Evolutionary conservation across 2,329 filamentous ascomycete species (phyloP).

Genomic region (Westerdykella sp.): DNA sequence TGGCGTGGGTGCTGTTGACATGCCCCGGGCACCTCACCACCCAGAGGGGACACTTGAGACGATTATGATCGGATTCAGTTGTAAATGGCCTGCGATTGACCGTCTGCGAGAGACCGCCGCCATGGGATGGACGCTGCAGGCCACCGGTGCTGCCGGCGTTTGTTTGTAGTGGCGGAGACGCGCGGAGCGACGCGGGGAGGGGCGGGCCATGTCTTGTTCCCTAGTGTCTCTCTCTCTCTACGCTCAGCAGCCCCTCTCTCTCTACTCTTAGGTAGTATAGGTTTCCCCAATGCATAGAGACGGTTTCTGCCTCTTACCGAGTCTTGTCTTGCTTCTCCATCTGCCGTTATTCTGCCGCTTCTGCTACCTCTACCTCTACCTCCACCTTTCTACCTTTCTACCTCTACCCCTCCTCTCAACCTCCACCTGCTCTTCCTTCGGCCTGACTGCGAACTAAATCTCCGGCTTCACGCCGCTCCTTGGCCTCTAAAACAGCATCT

Average conservation of each 20-base stretch:
- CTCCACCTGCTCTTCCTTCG: slow-evolving; percentile 1
- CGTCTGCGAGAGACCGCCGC: background rate
- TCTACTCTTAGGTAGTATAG: no score
- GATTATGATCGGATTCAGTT: slow-evolving; percentile 42
- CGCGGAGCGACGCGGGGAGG: no score
- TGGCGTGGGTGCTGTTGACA: slow-evolving; percentile 46
- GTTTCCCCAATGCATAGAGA: background rate
- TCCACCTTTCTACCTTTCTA: background rate
- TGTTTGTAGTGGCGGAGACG: no score
- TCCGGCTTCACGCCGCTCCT: no score
- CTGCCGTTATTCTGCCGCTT: background rate
- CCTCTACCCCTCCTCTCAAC: background rate
- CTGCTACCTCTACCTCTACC: background rate
- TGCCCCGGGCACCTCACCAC: slow-evolving; percentile 45
- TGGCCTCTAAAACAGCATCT: background rate
- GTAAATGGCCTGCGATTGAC: slow-evolving; percentile 8
- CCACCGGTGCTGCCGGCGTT: no score
- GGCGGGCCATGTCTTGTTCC: no score
- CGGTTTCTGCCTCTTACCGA: background rate
- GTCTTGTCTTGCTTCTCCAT: background rate
- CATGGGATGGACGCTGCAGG: background rate
- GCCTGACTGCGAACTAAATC: background rate
- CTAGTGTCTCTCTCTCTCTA: no score
- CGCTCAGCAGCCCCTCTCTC: no score
- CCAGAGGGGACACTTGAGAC: slow-evolving; percentile 40